Evolutionary conservation across 2,329 filamentous ascomycete genomes (phyloP).

Genomic region (Massarina eburnea): DNA sequence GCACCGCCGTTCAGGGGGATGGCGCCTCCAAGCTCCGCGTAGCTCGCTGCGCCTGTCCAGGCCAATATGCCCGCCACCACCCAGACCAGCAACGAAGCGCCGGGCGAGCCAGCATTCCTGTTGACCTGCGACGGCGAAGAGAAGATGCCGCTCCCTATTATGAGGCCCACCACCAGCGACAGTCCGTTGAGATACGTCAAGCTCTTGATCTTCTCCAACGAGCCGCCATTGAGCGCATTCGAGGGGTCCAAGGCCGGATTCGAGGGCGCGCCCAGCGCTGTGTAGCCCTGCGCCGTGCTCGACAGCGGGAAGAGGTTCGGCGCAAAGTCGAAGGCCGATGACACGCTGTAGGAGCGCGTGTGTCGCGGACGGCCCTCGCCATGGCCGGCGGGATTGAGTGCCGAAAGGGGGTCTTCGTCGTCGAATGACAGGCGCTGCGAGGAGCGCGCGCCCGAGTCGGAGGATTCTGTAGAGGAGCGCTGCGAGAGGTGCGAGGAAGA

Average conservation of each 20-base stretch:
- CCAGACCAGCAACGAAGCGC: conserved; percentile 90
- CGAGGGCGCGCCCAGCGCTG: conserved; percentile 77
- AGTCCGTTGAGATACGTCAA: conserved; percentile 93
- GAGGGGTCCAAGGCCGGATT: conserved; percentile 56
- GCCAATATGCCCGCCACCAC: conserved; percentile 85
- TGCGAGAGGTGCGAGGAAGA: conserved; percentile 72
- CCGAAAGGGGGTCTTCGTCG: conserved; percentile 74
- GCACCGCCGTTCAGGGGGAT: conserved; percentile 94
- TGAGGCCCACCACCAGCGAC: conserved; percentile 85
- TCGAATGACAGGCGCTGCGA: conserved; percentile 88
- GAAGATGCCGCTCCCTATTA: conserved; percentile 96
- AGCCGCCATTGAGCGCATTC: conserved; percentile 68
- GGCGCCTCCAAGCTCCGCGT: conserved; percentile 91
- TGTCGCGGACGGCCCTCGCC: conserved; percentile 45
- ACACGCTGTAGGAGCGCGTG: conserved; percentile 80
- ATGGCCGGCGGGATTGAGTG: conserved; percentile 57
- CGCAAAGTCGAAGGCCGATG: conserved; percentile 94
- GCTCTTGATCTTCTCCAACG: conserved; percentile 91
- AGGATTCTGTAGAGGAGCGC: conserved; percentile 71
- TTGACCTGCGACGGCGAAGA: conserved; percentile 93
- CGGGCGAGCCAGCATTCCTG: conserved; percentile 85
- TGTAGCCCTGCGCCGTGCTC: conserved; percentile 76
- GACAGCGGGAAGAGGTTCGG: conserved; percentile 89
- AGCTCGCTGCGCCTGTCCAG: conserved; percentile 94
- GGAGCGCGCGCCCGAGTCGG: conserved; percentile 83